These are phyloP conservation scores for Ceratopteris richardii DNA, from an alignment of 75 land plant genomes.

Conservation along the genomic window DNA sequence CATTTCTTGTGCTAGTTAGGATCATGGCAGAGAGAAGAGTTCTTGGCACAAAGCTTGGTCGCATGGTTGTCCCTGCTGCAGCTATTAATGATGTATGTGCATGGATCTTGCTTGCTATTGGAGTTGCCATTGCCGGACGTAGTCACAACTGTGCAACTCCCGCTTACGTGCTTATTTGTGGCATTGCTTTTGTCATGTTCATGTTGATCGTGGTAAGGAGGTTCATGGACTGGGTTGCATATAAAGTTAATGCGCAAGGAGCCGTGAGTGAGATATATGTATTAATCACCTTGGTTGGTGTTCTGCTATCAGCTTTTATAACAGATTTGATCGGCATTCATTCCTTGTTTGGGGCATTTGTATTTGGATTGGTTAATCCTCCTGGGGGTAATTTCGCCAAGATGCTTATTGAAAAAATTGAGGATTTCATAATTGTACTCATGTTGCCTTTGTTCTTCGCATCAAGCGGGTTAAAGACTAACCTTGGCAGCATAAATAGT, in stretches of 20 bases:
- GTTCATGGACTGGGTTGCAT: constrained; percentile 9
- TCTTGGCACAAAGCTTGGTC: constrained; percentile 50
- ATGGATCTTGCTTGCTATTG: constrained; percentile 54
- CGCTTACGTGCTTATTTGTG: constrained; percentile 20
- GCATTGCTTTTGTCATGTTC: constrained; percentile 12
- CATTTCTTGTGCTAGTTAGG: constrained; percentile 78
- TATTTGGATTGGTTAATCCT: constrained; percentile 44
- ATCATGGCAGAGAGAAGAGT: constrained; percentile 80
- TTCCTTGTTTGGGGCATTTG: constrained; percentile 35
- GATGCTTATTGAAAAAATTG: constrained; percentile 36
- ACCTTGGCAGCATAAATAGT: constrained; percentile 5
- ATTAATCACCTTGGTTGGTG: constrained; percentile 19
- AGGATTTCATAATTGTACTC: constrained; percentile 31
- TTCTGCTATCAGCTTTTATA: constrained; percentile 13
- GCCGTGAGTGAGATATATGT: constrained; percentile 21
- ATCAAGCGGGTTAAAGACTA: constrained; percentile 27
- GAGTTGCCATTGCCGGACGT: constrained; percentile 45
- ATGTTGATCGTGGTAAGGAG: constrained; percentile 15
- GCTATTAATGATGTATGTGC: constrained; percentile 43
- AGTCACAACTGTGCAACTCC: constrained; percentile 13
- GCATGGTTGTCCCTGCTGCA: constrained; percentile 45
- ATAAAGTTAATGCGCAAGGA: constrained; percentile 7
- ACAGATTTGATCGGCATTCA: constrained; percentile 32
- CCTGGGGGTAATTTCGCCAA: constrained; percentile 32
- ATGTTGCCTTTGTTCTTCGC: constrained; percentile 43